A percentile compares a stretch with the other conserved stretches of the same genome.
Evolutionary conservation across 176 grass and related monocot species (phyloP).

Genomic region (Triticum monococcum): DNA sequence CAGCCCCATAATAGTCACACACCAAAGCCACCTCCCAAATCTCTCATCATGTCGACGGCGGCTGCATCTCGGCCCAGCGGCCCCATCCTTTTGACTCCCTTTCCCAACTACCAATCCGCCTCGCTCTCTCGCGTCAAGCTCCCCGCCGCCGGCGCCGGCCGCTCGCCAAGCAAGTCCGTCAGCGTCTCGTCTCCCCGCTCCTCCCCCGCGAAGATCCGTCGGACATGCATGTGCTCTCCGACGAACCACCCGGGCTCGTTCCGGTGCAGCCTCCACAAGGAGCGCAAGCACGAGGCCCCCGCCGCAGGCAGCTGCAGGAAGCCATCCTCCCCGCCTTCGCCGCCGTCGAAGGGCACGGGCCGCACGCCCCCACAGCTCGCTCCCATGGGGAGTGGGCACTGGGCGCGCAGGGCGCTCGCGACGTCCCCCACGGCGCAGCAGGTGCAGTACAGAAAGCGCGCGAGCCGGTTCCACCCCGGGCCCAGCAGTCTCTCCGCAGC

Average conservation of each 20-base stretch:
- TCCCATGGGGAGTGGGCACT: conserved; percentile 45
- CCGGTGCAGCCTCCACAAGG: conserved; percentile 70
- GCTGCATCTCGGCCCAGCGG: conserved; percentile 42
- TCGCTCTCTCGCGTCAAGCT: conserved; percentile 50
- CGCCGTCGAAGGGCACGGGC: conserved; percentile 14
- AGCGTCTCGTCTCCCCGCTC: conserved; percentile 17
- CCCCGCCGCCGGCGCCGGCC: not conserved
- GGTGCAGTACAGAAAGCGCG: conserved; percentile 47
- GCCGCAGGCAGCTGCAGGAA: not conserved
- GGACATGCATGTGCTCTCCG: conserved; percentile 65
- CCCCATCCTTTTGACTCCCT: not conserved
- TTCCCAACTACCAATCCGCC: conserved; percentile 36
- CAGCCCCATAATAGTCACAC: too few relatives aligned
- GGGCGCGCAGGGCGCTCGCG: conserved; percentile 49
- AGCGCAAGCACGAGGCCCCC: not conserved
- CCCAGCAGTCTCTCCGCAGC: conserved; percentile 47
- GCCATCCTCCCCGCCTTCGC: conserved; percentile 11
- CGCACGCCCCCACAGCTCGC: conserved; percentile 46
- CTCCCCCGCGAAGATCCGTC: not conserved
- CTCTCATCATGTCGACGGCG: conserved; percentile 32
- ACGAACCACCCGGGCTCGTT: conserved; percentile 76
- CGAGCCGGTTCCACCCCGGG: not conserved
- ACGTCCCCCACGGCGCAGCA: conserved; percentile 43
- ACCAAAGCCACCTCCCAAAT: not conserved
- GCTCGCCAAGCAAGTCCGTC: conserved; percentile 12